Evolutionary conservation across 129 eudicot genomes (phyloP).

Genomic region (Flaveria sonorensis): DNA sequence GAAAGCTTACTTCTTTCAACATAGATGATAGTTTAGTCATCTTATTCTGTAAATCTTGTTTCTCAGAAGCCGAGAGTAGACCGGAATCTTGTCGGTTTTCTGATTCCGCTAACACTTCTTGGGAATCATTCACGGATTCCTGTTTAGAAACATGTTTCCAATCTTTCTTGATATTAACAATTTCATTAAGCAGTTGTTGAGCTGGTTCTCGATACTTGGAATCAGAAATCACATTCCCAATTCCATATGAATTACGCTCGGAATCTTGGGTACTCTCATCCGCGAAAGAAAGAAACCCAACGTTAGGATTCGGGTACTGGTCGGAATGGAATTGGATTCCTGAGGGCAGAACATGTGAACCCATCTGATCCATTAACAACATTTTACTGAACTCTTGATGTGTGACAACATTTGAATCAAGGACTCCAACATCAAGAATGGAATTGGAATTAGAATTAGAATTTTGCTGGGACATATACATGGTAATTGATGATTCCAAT

Average conservation of each 20-base stretch:
- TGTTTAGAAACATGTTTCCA: slow-evolving; percentile 43
- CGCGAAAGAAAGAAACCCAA: background rate
- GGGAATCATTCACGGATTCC: slow-evolving; percentile 41
- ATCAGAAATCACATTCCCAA: slow-evolving; percentile 45
- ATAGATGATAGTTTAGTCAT: slow-evolving; percentile 69
- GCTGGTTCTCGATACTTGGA: slow-evolving; percentile 80
- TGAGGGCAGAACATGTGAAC: slow-evolving; percentile 42
- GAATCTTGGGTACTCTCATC: background rate
- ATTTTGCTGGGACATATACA: slow-evolving; percentile 55
- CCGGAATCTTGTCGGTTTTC: slow-evolving; percentile 40
- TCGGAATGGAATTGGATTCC: slow-evolving; percentile 46
- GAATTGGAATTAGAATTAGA: no score
- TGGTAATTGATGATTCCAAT: no score
- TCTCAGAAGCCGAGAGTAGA: slow-evolving; percentile 66
- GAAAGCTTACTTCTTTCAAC: slow-evolving; percentile 66
- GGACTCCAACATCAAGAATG: no score
- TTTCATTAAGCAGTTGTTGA: slow-evolving; percentile 77
- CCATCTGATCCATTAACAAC: slow-evolving; percentile 45
- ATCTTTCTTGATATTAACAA: slow-evolving; percentile 63
- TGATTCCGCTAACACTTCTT: slow-evolving; percentile 37
- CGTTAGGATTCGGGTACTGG: slow-evolving; percentile 16
- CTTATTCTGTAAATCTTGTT: slow-evolving; percentile 69
- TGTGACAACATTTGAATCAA: no score
- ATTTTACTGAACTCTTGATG: slow-evolving; percentile 44
- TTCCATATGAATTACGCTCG: slow-evolving; percentile 38